phyloP scores from a whole-genome alignment of 2,329 filamentous ascomycete genomes.

The Diaporthe citri region DNA sequence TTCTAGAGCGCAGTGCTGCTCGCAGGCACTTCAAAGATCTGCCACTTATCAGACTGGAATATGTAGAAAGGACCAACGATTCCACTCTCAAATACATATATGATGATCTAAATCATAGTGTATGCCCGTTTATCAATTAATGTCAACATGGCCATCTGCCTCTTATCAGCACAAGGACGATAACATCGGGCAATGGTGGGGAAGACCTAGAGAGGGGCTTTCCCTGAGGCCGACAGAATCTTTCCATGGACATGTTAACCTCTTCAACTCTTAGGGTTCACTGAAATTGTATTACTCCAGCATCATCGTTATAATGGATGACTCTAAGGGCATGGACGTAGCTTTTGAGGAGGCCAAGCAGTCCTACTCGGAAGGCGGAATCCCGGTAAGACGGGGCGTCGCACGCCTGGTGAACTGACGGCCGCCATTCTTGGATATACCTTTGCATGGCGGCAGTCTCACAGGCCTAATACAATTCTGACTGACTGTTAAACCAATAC shows the following conservation, averaged over 20 bases:
- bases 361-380: constrained; percentile 60
- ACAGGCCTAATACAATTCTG: not conserved
- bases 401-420: not conserved
- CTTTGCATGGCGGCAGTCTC: not conserved
- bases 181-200: constrained; percentile 31
- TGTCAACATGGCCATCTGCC: not conserved
- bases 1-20: not conserved
- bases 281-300: not conserved
- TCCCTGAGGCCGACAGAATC: not conserved
- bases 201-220: constrained; percentile 3
- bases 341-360: constrained; percentile 61
- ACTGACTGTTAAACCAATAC: not conserved
- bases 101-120: too few species aligned
- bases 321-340: constrained; percentile 57
- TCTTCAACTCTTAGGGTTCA: not conserved
- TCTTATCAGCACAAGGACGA: constrained; percentile 29
- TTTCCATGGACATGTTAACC: not conserved
- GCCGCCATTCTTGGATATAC: not conserved
- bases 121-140: not conserved
- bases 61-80: not conserved
- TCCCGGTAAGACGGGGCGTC: constrained; percentile 54
- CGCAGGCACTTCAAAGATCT: not conserved
- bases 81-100: not conserved
- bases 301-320: constrained; percentile 51
- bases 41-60: not conserved